phyloP scores from a whole-genome alignment of 2,329 filamentous ascomycete species.

The Hypoxylon sp. region DNA sequence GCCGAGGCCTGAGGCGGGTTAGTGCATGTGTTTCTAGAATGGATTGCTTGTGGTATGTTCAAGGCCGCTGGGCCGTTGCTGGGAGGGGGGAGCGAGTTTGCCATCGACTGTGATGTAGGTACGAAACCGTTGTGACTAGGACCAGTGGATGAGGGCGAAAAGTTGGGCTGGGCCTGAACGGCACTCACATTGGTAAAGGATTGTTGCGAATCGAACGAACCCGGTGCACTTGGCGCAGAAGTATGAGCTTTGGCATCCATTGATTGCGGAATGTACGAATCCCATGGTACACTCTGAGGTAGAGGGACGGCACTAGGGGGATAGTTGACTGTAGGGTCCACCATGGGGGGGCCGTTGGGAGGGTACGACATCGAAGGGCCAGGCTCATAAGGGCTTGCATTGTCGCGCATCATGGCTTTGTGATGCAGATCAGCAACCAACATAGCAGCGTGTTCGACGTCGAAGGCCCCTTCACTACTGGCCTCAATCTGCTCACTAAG shows the following conservation, averaged over 20 bases:
- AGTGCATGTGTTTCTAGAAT: constrained; percentile 72
- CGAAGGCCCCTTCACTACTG: constrained; percentile 90
- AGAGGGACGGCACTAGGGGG: constrained; percentile 83
- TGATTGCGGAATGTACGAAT: constrained; percentile 82
- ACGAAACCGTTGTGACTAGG: constrained; percentile 72
- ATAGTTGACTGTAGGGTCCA: constrained; percentile 84
- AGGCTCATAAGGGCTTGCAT: constrained; percentile 69
- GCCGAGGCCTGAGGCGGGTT: constrained; percentile 79
- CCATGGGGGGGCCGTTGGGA: constrained; percentile 77
- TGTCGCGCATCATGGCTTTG: constrained; percentile 83
- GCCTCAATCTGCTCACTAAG: constrained; percentile 90
- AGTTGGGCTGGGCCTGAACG: constrained; percentile 69
- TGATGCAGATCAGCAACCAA: constrained; percentile 98
- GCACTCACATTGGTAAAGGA: constrained; percentile 73
- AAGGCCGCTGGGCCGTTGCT: constrained; percentile 69
- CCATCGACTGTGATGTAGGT: constrained; percentile 78
- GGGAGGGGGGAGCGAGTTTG: constrained; percentile 78
- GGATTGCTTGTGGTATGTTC: constrained; percentile 20
- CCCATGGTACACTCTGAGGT: constrained; percentile 88
- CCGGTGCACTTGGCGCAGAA: constrained; percentile 74
- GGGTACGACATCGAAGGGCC: constrained; percentile 78
- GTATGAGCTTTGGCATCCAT: constrained; percentile 83
- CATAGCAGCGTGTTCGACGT: constrained; percentile 98
- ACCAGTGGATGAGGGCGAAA: constrained; percentile 75
- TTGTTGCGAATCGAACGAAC: constrained; percentile 77